Percentiles rank a stretch among this genome's conserved stretches.
These are phyloP conservation scores for Cytospora paraplurivora DNA, from an alignment of 2,329 filamentous ascomycete genomes.

Conservation along the genomic window DNA sequence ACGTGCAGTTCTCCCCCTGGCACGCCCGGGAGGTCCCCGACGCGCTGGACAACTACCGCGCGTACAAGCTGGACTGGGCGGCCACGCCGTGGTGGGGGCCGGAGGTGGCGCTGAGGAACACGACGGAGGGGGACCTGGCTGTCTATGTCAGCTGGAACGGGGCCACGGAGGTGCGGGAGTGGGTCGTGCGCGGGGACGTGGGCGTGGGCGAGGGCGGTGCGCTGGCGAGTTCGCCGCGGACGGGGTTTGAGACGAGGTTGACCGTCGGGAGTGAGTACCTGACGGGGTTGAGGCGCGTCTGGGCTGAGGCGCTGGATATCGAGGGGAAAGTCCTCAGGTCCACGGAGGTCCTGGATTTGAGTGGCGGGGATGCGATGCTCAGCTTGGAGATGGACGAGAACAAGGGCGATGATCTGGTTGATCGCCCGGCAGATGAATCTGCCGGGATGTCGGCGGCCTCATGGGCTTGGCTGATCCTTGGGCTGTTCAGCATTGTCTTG, in stretches of 20 bases:
- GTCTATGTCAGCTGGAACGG: conserved; percentile 40
- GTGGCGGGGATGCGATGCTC: conserved; percentile 14
- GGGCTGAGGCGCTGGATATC: conserved; percentile 26
- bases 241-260: conserved; percentile 28
- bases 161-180: conserved; percentile 36
- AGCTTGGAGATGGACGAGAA: conserved; percentile 7
- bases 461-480: conserved; percentile 9
- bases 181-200: conserved; percentile 23
- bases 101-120: conserved; percentile 29
- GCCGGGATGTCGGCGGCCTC: not conserved
- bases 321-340: conserved; percentile 32
- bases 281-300: conserved; percentile 14
- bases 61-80: conserved; percentile 36
- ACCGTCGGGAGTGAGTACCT: not conserved
- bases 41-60: conserved; percentile 33
- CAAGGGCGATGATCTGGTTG: conserved; percentile 1
- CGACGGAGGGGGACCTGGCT: conserved; percentile 8
- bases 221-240: conserved; percentile 19
- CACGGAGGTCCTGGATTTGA: conserved; percentile 32
- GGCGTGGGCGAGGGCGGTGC: not conserved
- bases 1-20: conserved; percentile 42
- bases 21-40: conserved; percentile 33
- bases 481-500: conserved; percentile 2
- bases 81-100: conserved; percentile 34
- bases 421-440: not conserved